phyloP scores from a whole-genome alignment of 176 grass and related monocot genomes.

The Triticum aestivum region DNA sequence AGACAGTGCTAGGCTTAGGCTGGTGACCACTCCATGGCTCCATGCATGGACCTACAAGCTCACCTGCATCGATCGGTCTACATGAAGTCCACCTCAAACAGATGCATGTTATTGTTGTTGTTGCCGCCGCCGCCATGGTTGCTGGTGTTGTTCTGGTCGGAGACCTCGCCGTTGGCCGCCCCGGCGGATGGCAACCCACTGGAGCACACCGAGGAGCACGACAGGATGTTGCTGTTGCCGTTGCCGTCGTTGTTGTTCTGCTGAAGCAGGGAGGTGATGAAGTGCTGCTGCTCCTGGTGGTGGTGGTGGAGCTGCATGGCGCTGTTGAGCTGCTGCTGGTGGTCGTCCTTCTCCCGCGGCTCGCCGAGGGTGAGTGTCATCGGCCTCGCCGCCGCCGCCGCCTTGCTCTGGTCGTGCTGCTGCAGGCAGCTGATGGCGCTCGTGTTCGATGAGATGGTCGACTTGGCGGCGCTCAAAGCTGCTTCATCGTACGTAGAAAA shows the following conservation, averaged over 20 bases:
- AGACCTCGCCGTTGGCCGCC: slow-evolving; percentile 25
- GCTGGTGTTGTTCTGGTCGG: slow-evolving; percentile 44
- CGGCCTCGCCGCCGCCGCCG: slow-evolving; percentile 5
- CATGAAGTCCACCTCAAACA: slow-evolving; percentile 64
- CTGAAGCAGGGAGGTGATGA: not conserved
- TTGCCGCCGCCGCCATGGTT: not conserved
- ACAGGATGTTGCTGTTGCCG: slow-evolving; percentile 40
- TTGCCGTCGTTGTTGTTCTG: not conserved
- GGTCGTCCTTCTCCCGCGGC: not conserved
- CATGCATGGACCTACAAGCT: slow-evolving; percentile 22
- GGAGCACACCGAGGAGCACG: slow-evolving; percentile 50
- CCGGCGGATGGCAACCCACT: slow-evolving; percentile 23
- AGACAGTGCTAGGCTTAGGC: not conserved
- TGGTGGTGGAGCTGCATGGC: not conserved
- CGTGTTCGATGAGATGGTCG: slow-evolving; percentile 54
- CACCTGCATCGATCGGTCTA: slow-evolving; percentile 15
- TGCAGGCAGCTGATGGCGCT: slow-evolving; percentile 48
- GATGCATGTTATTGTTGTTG: slow-evolving; percentile 31
- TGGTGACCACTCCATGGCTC: not conserved
- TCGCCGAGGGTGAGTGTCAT: slow-evolving; percentile 45
- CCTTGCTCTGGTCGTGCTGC: slow-evolving; percentile 32
- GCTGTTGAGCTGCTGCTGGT: not conserved
- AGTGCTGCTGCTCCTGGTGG: slow-evolving; percentile 24
- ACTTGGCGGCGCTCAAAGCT: slow-evolving; percentile 35
- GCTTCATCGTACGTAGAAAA: not conserved